Conservation (phyloP, 1,139 yeast species). For the Geotrichum restrictum region DNA sequence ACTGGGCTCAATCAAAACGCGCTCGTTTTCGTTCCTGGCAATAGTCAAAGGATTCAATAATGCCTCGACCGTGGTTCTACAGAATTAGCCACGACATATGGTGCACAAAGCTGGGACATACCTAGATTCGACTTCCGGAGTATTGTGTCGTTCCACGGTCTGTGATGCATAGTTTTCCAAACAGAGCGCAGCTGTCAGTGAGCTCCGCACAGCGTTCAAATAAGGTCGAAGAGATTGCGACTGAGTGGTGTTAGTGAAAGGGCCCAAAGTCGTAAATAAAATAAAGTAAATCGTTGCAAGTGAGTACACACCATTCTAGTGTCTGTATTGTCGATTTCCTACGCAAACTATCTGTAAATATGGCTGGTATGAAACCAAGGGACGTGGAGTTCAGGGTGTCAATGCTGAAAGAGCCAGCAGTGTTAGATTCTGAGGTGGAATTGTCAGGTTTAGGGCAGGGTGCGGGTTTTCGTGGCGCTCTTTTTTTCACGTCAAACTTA, state of each 20-base stretch:
- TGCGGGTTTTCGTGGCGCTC: slow-evolving; percentile 5
- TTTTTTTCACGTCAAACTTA: too few species aligned
- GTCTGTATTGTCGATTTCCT: neutral
- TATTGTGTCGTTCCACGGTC: slow-evolving; percentile 91
- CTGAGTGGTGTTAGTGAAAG: slow-evolving; percentile 44
- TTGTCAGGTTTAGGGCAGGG: slow-evolving; percentile 10
- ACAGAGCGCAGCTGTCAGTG: slow-evolving; percentile 93
- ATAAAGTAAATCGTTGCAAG: too few species aligned
- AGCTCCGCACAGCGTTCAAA: slow-evolving; percentile 86
- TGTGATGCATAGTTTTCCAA: slow-evolving; percentile 93
- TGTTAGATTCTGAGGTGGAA: slow-evolving; percentile 4
- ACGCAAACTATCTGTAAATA: neutral
- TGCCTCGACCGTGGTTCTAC: slow-evolving; percentile 69
- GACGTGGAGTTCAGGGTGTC: neutral
- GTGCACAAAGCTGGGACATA: slow-evolving; percentile 16
- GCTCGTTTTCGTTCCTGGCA: slow-evolving; percentile 90
- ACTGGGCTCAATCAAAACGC: slow-evolving; percentile 88
- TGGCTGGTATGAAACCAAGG: neutral
- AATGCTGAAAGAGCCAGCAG: slow-evolving; percentile 6
- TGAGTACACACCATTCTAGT: neutral
- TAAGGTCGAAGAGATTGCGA: slow-evolving; percentile 91
- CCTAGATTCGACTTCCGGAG: slow-evolving; percentile 90
- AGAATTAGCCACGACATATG: neutral
- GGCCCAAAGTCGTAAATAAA: neutral
- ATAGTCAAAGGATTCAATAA: slow-evolving; percentile 84